phyloP scores from a whole-genome alignment of 495 filamentous ascomycete genomes.

The Astrocystis sublimbata region DNA sequence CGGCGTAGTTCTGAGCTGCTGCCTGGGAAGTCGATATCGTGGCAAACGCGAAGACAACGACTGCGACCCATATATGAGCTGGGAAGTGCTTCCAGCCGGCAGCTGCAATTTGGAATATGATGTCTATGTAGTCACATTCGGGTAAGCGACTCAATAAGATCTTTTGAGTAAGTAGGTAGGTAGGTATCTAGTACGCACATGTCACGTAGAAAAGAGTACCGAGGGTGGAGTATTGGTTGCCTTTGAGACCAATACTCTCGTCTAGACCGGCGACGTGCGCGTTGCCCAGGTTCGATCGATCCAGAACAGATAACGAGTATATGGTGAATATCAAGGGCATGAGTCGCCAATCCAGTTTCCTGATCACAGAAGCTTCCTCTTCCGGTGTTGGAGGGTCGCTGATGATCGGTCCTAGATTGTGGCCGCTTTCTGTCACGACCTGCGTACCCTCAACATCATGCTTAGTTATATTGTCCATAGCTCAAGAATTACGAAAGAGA shows the following conservation, averaged over 20 bases:
- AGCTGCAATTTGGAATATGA: conserved; percentile 73
- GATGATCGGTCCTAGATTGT: background rate
- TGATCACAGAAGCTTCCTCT: conserved; percentile 34
- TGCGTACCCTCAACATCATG: background rate
- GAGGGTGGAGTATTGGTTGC: conserved; percentile 34
- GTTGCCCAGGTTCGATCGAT: conserved; percentile 63
- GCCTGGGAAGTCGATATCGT: conserved; percentile 69
- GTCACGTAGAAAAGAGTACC: conserved; percentile 42
- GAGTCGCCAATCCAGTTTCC: conserved; percentile 42
- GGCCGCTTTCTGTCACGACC: background rate
- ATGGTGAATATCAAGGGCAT: conserved; percentile 52
- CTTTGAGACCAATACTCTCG: conserved; percentile 24
- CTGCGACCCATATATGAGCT: conserved; percentile 68
- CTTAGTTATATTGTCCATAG: background rate
- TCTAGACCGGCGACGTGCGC: conserved; percentile 54
- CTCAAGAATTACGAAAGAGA: background rate
- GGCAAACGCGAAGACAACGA: conserved; percentile 74
- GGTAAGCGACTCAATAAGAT: too few species aligned
- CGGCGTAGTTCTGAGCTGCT: conserved; percentile 66
- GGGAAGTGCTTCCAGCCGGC: conserved; percentile 73
- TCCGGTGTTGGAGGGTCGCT: conserved; percentile 19
- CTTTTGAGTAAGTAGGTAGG: too few species aligned
- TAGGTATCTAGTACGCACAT: conserved; percentile 11
- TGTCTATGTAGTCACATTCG: conserved; percentile 49
- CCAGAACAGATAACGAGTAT: conserved; percentile 73